phyloP scores from a whole-genome alignment of 257 asterid species.

The Petunia axillaris region DNA sequence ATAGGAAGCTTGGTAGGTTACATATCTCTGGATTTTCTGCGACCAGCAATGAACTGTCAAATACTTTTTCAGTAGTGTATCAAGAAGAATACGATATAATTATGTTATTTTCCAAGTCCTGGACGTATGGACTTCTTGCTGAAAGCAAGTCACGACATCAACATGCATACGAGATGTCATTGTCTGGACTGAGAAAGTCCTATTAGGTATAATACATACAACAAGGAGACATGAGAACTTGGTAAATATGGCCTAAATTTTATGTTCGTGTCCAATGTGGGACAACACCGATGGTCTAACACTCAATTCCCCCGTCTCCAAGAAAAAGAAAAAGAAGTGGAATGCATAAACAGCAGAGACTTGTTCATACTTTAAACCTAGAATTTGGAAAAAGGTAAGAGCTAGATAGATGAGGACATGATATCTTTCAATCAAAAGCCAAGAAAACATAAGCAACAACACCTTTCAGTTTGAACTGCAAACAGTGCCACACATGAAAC shows the following conservation, averaged over 20 bases:
- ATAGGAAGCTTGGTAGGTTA: conserved; percentile 50
- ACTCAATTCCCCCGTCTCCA: background rate
- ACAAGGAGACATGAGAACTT: background rate
- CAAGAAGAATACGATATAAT: background rate
- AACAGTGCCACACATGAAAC: background rate
- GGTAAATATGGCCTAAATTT: background rate
- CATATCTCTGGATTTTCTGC: conserved; percentile 54
- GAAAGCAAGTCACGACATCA: background rate
- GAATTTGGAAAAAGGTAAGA: background rate
- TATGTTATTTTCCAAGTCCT: background rate
- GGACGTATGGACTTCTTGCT: conserved; percentile 4
- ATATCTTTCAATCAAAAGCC: background rate
- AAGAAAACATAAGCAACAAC: background rate
- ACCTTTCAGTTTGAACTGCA: background rate
- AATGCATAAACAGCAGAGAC: background rate
- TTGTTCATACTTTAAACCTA: background rate
- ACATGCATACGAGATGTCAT: conserved; percentile 1
- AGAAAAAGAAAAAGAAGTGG: background rate
- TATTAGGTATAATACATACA: background rate
- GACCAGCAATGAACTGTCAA: background rate
- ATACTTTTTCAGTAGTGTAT: background rate
- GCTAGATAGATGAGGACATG: background rate
- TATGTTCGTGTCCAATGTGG: background rate
- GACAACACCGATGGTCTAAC: background rate
- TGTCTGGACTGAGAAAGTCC: background rate